Evolutionary conservation across 345 rosid species (phyloP).

Genomic region (Dipteronia dyeriana): DNA sequence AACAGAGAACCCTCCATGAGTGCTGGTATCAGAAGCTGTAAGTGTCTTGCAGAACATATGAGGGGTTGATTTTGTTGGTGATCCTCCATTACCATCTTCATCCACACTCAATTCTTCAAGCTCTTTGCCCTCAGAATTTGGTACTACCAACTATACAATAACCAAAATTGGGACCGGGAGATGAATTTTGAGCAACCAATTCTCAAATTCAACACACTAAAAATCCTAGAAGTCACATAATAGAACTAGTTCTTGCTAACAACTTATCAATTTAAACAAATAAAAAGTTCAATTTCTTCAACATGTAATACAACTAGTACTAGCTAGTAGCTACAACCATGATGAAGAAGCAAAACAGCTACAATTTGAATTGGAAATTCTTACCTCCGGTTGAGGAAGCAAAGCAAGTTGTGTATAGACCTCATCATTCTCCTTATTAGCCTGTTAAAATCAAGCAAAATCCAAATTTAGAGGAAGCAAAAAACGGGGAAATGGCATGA

Average conservation of each 20-base stretch:
- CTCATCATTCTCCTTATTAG: slow-evolving; percentile 87
- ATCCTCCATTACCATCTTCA: slow-evolving; percentile 56
- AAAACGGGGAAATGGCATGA: not conserved
- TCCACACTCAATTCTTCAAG: slow-evolving; percentile 46
- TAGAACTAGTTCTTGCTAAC: not conserved
- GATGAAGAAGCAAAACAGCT: not conserved
- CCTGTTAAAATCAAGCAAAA: slow-evolving; percentile 43
- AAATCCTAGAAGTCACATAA: not conserved
- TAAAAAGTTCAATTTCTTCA: not conserved
- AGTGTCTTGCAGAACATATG: slow-evolving; percentile 93
- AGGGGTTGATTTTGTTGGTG: slow-evolving; percentile 58
- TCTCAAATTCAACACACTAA: slow-evolving; percentile 5
- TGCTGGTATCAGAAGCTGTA: slow-evolving; percentile 92
- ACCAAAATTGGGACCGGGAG: slow-evolving; percentile 21
- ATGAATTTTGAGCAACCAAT: slow-evolving; percentile 10
- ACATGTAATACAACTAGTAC: not conserved
- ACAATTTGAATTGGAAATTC: not conserved
- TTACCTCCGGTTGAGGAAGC: slow-evolving; percentile 80
- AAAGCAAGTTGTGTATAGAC: slow-evolving; percentile 76
- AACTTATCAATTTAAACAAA: not conserved
- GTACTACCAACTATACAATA: slow-evolving; percentile 49
- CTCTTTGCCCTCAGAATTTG: slow-evolving; percentile 52
- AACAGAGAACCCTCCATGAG: slow-evolving; percentile 94
- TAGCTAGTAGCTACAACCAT: not conserved
- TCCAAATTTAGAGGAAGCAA: slow-evolving; percentile 22